A percentile compares a stretch with the other conserved stretches of the same genome.
These are phyloP conservation scores for Lentinula sp. DNA, from an alignment of 768 basidiomycete species.

Conservation along the genomic window DNA sequence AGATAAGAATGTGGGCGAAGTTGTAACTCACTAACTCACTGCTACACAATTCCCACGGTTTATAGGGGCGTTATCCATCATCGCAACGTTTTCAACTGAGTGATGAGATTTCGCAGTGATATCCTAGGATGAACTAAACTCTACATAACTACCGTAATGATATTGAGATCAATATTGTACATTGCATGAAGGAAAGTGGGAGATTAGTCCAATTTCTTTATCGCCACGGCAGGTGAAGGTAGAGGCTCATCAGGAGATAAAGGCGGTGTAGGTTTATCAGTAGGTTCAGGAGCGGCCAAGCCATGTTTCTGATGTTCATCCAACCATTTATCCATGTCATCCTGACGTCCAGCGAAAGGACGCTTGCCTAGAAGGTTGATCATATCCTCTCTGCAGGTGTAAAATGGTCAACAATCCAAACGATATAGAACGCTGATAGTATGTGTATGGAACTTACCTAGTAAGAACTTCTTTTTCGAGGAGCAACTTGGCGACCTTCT, in stretches of 20 bases:
- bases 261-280: constrained; percentile 48
- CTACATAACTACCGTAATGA: neutral
- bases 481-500: constrained; percentile 86
- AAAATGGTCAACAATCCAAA: constrained; percentile 4
- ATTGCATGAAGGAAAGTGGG: constrained; percentile 5
- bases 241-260: constrained; percentile 32
- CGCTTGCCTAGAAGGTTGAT: constrained; percentile 75
- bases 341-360: constrained; percentile 68
- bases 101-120: constrained; percentile 7
- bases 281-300: constrained; percentile 24
- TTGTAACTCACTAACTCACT: no score
- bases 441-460: constrained; percentile 43
- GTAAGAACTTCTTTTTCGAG: constrained; percentile 96
- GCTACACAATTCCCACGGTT: no score
- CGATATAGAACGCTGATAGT: neutral
- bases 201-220: constrained; percentile 27
- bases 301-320: constrained; percentile 66
- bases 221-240: constrained; percentile 44
- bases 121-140: neutral
- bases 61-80: no score
- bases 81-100: constrained; percentile 3
- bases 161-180: neutral
- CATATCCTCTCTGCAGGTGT: constrained; percentile 71
- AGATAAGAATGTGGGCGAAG: no score
- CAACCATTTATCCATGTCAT: constrained; percentile 98